Percentiles rank a stretch among this genome's conserved stretches.
These are phyloP conservation scores for Podaxis sp. DNA, from an alignment of 768 basidiomycete genomes.

Conservation along the genomic window DNA sequence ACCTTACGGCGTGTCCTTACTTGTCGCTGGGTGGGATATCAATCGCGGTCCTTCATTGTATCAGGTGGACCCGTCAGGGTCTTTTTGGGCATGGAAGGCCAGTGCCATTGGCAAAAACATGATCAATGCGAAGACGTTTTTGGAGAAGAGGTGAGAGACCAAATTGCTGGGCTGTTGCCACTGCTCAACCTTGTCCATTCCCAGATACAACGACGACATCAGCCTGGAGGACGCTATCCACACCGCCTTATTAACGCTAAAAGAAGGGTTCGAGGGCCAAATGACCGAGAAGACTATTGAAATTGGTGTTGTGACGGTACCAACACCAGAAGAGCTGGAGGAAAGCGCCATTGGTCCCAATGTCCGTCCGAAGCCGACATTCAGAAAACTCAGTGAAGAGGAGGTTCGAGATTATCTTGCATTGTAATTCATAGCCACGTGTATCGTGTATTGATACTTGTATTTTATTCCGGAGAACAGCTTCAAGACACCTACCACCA, in stretches of 20 bases:
- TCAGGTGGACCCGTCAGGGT: slow-evolving; percentile 98
- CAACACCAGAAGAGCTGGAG: slow-evolving; percentile 67
- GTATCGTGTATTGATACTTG: slow-evolving; percentile 9
- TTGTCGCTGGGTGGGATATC: slow-evolving; percentile 96
- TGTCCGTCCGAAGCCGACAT: slow-evolving; percentile 78
- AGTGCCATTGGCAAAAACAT: slow-evolving; percentile 99
- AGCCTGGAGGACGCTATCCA: slow-evolving; percentile 98
- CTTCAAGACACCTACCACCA: not conserved
- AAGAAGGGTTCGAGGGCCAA: slow-evolving; percentile 99
- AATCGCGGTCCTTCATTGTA: slow-evolving; percentile 96
- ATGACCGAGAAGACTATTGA: slow-evolving; percentile 99
- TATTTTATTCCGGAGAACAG: not conserved
- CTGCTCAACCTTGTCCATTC: slow-evolving; percentile 22
- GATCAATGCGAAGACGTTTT: slow-evolving; percentile 98
- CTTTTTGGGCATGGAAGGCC: slow-evolving; percentile 99
- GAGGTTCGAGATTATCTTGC: slow-evolving; percentile 96
- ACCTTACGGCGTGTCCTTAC: slow-evolving; percentile 96
- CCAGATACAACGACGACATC: slow-evolving; percentile 98
- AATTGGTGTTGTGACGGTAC: slow-evolving; percentile 93
- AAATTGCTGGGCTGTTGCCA: slow-evolving; percentile 19
- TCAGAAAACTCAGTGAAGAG: slow-evolving; percentile 94
- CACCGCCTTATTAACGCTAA: slow-evolving; percentile 94
- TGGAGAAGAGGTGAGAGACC: slow-evolving; percentile 87
- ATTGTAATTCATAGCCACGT: slow-evolving; percentile 43
- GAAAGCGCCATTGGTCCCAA: slow-evolving; percentile 67